Base-by-base conservation (phyloP, 495 filamentous ascomycete species). In the Tricharina praecox region DNA sequence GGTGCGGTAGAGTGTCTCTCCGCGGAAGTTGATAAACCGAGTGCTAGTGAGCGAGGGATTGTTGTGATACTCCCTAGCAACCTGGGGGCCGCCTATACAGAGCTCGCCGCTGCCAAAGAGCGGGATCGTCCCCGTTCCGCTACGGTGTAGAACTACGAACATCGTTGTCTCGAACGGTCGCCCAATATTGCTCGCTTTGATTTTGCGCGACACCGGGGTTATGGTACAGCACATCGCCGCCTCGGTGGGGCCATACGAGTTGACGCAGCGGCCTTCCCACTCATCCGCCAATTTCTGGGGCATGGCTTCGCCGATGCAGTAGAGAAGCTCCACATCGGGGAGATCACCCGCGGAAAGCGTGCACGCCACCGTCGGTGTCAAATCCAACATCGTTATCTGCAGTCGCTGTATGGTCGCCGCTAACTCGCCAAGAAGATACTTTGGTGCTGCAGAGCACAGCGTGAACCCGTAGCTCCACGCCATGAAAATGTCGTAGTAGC, bases 241-340 rank as follows among this genome's bases (percentile, higher is more conserved):
- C 44, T 61, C 58, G 53, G 65, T 62, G 0, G 75, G 77, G 0
- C 77, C 77, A 48, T 78, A 81, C 2, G 67, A 69, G 43, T 77
- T 77, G 15, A 76, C 13, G 74, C 62, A 54, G 63, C 62, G 26
- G 70, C 52, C n/a, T 62, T 63, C 69, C 77, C 77, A 81, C 39
- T 70, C 71, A 0, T 58, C 62, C 4, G 75, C 65, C 46, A 71
- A 64, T 13, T 72, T 70, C 15, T 63, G 58, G 2, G 69, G 62
- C 66, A 78, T 68, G 41, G 74, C 68, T 44, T 79, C 77, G 13
- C 65, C 65, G 39, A 64, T 65, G 45, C 65, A 67, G 43, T 64
- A 66, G 15, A 67, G 37, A 34, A 54, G 59, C 49, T 67, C 37
- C 3, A 67, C 62, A 4, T 26, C 46, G 2, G 65, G 62, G 2